Evolutionary conservation across 2,329 filamentous ascomycete species (phyloP).

Genomic region (Sclerotinia borealis): DNA sequence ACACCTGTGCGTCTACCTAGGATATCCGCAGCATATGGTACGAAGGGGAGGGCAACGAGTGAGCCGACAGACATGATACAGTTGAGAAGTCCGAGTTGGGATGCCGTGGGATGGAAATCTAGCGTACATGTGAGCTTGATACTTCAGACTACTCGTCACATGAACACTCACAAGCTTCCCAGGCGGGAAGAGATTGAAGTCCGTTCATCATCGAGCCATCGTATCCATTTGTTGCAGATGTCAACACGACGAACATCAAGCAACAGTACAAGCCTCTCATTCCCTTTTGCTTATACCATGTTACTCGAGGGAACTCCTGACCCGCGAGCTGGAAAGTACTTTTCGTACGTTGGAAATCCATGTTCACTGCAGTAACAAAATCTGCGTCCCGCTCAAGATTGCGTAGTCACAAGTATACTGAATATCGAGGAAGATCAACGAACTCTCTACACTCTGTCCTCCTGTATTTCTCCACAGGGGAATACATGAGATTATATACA

Average conservation of each 20-base stretch:
- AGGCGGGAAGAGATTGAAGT: constrained; percentile 39
- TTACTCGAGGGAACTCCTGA: constrained; percentile 33
- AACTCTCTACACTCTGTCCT: not conserved
- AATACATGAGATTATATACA: not conserved
- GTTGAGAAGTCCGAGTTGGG: constrained; percentile 39
- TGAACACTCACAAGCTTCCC: constrained; percentile 45
- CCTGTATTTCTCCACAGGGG: not conserved
- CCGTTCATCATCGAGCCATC: constrained; percentile 42
- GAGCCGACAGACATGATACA: constrained; percentile 45
- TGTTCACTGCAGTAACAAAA: constrained; percentile 1
- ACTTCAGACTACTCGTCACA: constrained; percentile 29
- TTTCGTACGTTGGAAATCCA: constrained; percentile 21
- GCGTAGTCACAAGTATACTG: not conserved
- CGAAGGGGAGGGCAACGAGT: constrained; percentile 41
- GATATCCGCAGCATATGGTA: constrained; percentile 43
- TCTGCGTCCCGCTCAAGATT: not conserved
- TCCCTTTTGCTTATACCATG: constrained; percentile 50
- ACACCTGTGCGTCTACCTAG: constrained; percentile 42
- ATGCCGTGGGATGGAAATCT: constrained; percentile 32
- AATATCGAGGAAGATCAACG: not conserved
- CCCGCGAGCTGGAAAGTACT: constrained; percentile 29
- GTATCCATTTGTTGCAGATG: constrained; percentile 44
- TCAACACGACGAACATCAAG: constrained; percentile 31
- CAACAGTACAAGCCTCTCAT: constrained; percentile 51
- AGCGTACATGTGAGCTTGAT: constrained; percentile 37